Base-by-base conservation (phyloP, 2,329 filamentous ascomycete species). In the Ploettnerulaceae sp. region DNA sequence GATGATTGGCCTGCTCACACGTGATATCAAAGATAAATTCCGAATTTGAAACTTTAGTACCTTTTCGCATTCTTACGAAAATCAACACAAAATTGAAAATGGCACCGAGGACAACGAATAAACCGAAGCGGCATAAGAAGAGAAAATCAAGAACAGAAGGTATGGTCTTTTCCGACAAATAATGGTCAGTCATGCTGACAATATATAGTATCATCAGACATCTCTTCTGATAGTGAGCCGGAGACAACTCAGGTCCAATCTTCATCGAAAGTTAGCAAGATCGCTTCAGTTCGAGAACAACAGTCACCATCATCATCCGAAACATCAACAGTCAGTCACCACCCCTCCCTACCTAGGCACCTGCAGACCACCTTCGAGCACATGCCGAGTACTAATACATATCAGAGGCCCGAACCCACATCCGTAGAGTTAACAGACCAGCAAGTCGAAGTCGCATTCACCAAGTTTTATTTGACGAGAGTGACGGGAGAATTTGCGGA, bases 401-500 rank as follows among this genome's bases (percentile, higher is more conserved):
- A 25, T 17, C 33, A 35, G 11, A 18, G 8, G 14, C 24, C 8
- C n/a, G 17, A 37, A 32, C 21, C 37, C 12, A 12, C 28, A 33
- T 20, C 32, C 12, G 44, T 49, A 32, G 38, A 38, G n/a, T 31
- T 37, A 12, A 49, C 11, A 11, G 47, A 57, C 15, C 38, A 51
- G 17, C 54, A 61, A 34, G 44, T 60, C 18, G 43, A 53, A 7
- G 45, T 51, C 15, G 53, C 51, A 4, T 88, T 87, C 66, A 71
- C 74, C 7, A 70, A 79, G 7, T 83, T 79, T 63, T 89, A 89
- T 64, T 75, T 89, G 36, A 79, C 84, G 57, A 79, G 77, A 49
- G 71, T 81, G 5, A 86, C 85, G 0, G 70, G 73, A 40, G 85
- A 89, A 62, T 80, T 90, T 46, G 79, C 81, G 9, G 82, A 88